phyloP scores from a whole-genome alignment of 495 filamentous ascomycete genomes.

The Apodospora peruviana region DNA sequence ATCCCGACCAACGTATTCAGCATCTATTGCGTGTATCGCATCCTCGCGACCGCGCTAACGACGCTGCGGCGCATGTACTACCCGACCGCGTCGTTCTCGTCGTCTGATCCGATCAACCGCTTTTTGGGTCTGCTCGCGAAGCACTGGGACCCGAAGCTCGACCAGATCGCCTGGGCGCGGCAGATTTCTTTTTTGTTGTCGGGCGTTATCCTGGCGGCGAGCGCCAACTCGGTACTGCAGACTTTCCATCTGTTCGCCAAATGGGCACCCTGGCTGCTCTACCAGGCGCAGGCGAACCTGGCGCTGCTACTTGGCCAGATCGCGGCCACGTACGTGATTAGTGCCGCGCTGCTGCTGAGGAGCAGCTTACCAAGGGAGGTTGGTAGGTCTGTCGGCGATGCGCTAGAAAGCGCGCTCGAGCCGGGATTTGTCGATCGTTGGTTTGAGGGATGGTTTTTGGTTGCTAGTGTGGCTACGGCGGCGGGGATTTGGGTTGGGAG shows the following conservation, averaged over 20 bases:
- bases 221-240: conserved; percentile 68
- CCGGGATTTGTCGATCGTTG: conserved; percentile 71
- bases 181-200: conserved; percentile 74
- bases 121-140: conserved; percentile 67
- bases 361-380: conserved; percentile 68
- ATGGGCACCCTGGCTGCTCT: conserved; percentile 59
- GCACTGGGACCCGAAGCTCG: conserved; percentile 66
- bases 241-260: conserved; percentile 70
- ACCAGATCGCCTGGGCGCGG: conserved; percentile 65
- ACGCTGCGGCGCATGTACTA: conserved; percentile 51
- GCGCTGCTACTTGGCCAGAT: conserved; percentile 71
- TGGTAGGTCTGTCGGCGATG: conserved; percentile 63
- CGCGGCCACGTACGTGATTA: conserved; percentile 73
- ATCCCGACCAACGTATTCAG: conserved; percentile 60
- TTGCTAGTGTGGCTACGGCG: conserved; percentile 55
- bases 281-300: conserved; percentile 58
- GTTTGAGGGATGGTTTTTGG: conserved; percentile 79
- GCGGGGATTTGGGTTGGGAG: conserved; percentile 63
- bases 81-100: conserved; percentile 52
- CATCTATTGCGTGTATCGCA: conserved; percentile 70
- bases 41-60: conserved; percentile 60
- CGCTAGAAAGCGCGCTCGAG: conserved; percentile 64
- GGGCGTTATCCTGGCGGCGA: conserved; percentile 69
- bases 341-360: conserved; percentile 63
- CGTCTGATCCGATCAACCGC: conserved; percentile 71